Base-by-base conservation (phyloP, 805 yeast genomes). In the Barnettozyma botsteinii region DNA sequence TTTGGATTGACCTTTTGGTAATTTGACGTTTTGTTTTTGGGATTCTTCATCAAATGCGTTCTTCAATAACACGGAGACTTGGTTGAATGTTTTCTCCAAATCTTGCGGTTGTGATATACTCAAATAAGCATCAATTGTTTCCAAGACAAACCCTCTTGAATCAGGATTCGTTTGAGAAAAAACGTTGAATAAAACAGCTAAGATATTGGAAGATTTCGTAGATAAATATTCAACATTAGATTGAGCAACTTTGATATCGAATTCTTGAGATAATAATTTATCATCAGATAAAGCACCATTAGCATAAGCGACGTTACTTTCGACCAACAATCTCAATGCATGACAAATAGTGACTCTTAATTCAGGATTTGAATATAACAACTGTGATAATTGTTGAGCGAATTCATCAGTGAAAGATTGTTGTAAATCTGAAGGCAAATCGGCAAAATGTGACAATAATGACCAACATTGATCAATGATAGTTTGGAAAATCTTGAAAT, bases 381-480 rank as follows among this genome's bases (percentile, higher is more conserved):
- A 59, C 31, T 79, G 77, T n/a, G 95, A 73, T 43, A 94, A 66
- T 24, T 71, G 63, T 38, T 87, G 75, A 10, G 96, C 96, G 66
- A 88, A 86, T 20, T 72, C 74, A 57, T 81, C 86, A 40, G 77
- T 75, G 56, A 91, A 87, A 0, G 85, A 66, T 8, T 56, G 53
- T 18, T 56, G 60, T 49, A 87, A 67, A 62, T 93, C 98, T 20
- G 66, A 67, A 25, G 98, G 96, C 51, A 89, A 70, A 56, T 85
- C 93, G 56, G 93, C 82, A 61, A 88, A 93, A 51, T 80, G 83
- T 14, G 98, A 96, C 46, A 93, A 68, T 47, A 89, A 68, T 1
- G 94, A 79, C 97, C 97, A 88, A 25, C 89, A 71, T 69, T 93
- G 99, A 57, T 85, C 95, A 31, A 85, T 69, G 33, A 93, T 77